Conservation (phyloP, 345 rosid genomes). For the Toxicodendron radicans region DNA sequence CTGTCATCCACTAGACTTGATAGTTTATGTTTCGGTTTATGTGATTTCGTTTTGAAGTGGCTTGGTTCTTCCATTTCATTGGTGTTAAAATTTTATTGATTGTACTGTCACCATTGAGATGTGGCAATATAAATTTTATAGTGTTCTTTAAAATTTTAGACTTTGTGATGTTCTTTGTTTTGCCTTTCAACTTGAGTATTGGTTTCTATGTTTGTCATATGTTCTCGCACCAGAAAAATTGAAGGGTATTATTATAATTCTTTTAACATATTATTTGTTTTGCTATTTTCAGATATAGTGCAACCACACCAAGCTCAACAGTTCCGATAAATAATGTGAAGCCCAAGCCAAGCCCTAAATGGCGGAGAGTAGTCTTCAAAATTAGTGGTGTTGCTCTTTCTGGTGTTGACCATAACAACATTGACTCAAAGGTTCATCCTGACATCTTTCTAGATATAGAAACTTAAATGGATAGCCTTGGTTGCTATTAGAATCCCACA, state of each 20-base stretch:
- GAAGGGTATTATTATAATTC: not conserved
- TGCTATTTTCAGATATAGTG: slow-evolving; percentile 43
- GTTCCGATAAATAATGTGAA: slow-evolving; percentile 48
- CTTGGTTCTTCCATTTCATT: not conserved
- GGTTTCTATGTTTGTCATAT: not conserved
- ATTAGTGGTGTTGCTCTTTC: slow-evolving; percentile 84
- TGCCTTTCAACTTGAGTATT: not conserved
- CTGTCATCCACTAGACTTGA: not conserved
- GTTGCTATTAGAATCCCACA: no score
- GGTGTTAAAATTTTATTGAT: not conserved
- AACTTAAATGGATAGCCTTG: slow-evolving; percentile 10
- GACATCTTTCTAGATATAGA: slow-evolving; percentile 2
- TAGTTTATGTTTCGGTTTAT: not conserved
- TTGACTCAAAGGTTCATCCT: slow-evolving; percentile 74
- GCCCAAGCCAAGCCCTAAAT: slow-evolving; percentile 53
- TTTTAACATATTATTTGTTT: slow-evolving; percentile 1
- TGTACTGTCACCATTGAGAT: not conserved
- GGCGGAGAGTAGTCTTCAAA: slow-evolving; percentile 88
- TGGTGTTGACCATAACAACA: slow-evolving; percentile 63
- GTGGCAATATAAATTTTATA: not conserved
- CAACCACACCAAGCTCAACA: slow-evolving; percentile 44
- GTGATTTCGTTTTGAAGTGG: not conserved
- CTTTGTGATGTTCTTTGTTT: not conserved
- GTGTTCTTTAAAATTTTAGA: not conserved
- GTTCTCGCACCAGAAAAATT: not conserved